Percentiles rank a stretch among this genome's conserved stretches.
These are phyloP conservation scores for Salvia sclarea DNA, from an alignment of 305 asterid genomes.

Conservation along the genomic window DNA sequence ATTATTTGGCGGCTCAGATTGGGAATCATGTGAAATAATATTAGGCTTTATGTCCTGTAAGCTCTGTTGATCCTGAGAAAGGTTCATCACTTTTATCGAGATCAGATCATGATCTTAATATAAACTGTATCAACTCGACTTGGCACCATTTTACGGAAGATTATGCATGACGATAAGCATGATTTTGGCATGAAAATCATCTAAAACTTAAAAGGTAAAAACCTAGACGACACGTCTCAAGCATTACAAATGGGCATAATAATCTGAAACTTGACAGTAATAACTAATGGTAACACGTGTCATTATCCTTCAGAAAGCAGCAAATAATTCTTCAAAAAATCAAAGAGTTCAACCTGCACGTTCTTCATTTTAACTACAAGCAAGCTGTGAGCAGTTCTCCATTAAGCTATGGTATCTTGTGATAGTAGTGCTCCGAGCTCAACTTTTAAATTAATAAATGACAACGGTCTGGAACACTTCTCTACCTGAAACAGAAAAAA, in stretches of 20 bases:
- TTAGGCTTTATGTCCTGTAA: slow-evolving; percentile 63
- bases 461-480: slow-evolving; percentile 25
- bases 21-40: slow-evolving; percentile 62
- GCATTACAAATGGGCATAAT: not conserved
- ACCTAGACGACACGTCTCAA: not conserved
- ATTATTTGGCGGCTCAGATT: slow-evolving; percentile 57
- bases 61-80: slow-evolving; percentile 56
- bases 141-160: not conserved
- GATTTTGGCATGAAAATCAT: not conserved
- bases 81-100: too few relatives aligned
- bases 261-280: not conserved
- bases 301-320: not conserved
- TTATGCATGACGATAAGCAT: not conserved
- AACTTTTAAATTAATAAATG: slow-evolving; percentile 18
- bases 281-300: not conserved
- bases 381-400: slow-evolving; percentile 43
- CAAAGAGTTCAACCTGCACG: slow-evolving; percentile 40
- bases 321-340: not conserved
- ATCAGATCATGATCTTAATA: not conserved
- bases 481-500: slow-evolving; percentile 37
- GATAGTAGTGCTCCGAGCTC: slow-evolving; percentile 17
- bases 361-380: slow-evolving; percentile 57
- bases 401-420: slow-evolving; percentile 37
- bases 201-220: not conserved
- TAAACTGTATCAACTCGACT: not conserved